Percentiles rank a stretch among this genome's conserved stretches.
phyloP scores from a whole-genome alignment of 768 basidiomycete species.

The Suillus americanus region DNA sequence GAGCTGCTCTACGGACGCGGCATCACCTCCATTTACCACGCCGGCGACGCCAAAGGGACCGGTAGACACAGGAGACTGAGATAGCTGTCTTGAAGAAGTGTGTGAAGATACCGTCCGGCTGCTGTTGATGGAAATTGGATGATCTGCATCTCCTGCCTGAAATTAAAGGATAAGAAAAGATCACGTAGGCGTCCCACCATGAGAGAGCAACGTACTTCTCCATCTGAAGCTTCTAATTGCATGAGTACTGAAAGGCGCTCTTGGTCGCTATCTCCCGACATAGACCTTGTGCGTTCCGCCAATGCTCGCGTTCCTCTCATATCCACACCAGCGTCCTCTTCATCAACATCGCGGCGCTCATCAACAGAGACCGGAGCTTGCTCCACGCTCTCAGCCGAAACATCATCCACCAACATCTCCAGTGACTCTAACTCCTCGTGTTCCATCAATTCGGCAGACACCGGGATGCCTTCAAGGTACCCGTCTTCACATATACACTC shows the following conservation, averaged over 20 bases:
- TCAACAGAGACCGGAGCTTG: not conserved
- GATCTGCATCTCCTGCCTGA: not conserved
- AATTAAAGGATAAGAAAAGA: not conserved
- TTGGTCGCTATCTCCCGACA: constrained; percentile 2
- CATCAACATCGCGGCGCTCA: not conserved
- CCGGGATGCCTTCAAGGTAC: not conserved
- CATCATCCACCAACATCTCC: not conserved
- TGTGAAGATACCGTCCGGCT: constrained; percentile 2
- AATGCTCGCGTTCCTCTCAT: not conserved
- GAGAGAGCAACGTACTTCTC: not conserved
- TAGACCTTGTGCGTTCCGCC: not conserved
- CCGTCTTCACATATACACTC: not conserved
- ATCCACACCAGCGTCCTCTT: not conserved
- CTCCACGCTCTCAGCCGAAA: not conserved
- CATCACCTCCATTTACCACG: not conserved
- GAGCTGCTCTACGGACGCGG: no score
- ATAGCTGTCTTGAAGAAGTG: not conserved
- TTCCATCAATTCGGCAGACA: not conserved
- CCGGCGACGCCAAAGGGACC: not conserved
- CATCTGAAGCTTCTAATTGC: not conserved
- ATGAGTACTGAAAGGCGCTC: not conserved
- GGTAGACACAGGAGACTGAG: not conserved
- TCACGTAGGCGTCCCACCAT: not conserved
- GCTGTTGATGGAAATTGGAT: not conserved
- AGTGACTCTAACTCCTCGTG: not conserved